Conservation (phyloP, 2,329 filamentous ascomycete genomes). For the Fusarium staphyleae region DNA sequence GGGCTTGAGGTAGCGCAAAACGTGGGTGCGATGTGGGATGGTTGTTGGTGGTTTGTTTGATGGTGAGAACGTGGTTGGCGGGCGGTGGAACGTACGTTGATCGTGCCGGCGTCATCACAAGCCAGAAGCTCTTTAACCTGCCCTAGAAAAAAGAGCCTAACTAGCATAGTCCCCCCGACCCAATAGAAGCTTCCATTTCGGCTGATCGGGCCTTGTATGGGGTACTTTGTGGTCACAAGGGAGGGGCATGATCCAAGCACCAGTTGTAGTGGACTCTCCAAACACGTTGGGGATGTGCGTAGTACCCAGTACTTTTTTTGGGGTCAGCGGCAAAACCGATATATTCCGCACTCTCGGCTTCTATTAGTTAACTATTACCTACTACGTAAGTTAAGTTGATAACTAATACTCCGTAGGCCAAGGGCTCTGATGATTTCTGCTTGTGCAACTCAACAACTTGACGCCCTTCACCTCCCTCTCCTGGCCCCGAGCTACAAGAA, state of each 20-base stretch:
- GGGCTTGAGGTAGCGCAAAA: conserved; percentile 21
- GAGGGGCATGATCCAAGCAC: conserved; percentile 22
- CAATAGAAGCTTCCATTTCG: neutral
- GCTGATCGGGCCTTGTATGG: conserved; percentile 13
- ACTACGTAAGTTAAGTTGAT: too few species aligned
- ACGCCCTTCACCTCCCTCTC: neutral
- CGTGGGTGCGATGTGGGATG: conserved; percentile 23
- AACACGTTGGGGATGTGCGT: conserved; percentile 39
- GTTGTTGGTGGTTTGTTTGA: conserved; percentile 14
- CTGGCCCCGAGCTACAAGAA: neutral
- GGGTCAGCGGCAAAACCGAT: conserved; percentile 29
- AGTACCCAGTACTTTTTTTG: conserved; percentile 20
- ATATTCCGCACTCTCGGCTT: conserved; percentile 35
- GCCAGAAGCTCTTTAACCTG: neutral
- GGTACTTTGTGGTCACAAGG: conserved; percentile 6
- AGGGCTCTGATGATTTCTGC: neutral
- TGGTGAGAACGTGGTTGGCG: conserved; percentile 19
- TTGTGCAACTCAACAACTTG: conserved; percentile 1
- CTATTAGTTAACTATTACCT: too few species aligned
- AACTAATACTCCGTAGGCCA: neutral
- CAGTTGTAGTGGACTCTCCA: conserved; percentile 38
- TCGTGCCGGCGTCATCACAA: conserved; percentile 17
- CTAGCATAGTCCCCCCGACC: too few species aligned
- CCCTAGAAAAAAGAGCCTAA: neutral
- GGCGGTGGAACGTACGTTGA: conserved; percentile 5